phyloP scores from a whole-genome alignment of 1,284 basidiomycete genomes.

The Coniophora puteana region DNA sequence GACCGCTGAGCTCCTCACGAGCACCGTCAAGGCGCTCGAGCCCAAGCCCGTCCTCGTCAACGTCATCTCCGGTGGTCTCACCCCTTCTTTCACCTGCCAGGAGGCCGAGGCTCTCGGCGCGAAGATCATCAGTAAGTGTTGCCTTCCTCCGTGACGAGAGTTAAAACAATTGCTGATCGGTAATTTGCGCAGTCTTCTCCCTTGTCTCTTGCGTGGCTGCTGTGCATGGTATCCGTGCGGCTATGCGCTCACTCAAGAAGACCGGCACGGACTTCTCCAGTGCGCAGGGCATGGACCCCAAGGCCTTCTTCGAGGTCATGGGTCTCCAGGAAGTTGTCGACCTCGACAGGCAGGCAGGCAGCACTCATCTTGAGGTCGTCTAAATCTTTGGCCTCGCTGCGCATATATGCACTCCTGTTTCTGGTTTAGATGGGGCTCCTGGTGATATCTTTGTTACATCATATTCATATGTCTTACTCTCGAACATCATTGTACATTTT shows the following conservation, averaged over 20 bases:
- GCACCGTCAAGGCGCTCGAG: slow-evolving; percentile 61
- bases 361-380: slow-evolving; percentile 49
- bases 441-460: not conserved
- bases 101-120: slow-evolving; percentile 69
- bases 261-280: slow-evolving; percentile 69
- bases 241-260: slow-evolving; percentile 71
- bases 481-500: slow-evolving; percentile 13
- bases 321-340: slow-evolving; percentile 55
- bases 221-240: slow-evolving; percentile 66
- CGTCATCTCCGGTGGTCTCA: slow-evolving; percentile 73
- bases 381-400: slow-evolving; percentile 26
- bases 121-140: slow-evolving; percentile 66
- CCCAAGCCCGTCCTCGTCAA: slow-evolving; percentile 77
- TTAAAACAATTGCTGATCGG: not conserved
- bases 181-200: slow-evolving; percentile 50
- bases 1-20: slow-evolving; percentile 60
- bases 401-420: not conserved
- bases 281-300: slow-evolving; percentile 73
- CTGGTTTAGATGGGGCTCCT: too few species aligned
- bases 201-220: slow-evolving; percentile 70
- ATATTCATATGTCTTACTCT: slow-evolving; percentile 9
- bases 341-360: slow-evolving; percentile 59
- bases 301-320: slow-evolving; percentile 74
- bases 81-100: slow-evolving; percentile 65
- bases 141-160: too few species aligned